Percentiles rank a stretch among this genome's conserved stretches.
phyloP scores from a whole-genome alignment of 495 filamentous ascomycete species.

The Podospora appendiculata region DNA sequence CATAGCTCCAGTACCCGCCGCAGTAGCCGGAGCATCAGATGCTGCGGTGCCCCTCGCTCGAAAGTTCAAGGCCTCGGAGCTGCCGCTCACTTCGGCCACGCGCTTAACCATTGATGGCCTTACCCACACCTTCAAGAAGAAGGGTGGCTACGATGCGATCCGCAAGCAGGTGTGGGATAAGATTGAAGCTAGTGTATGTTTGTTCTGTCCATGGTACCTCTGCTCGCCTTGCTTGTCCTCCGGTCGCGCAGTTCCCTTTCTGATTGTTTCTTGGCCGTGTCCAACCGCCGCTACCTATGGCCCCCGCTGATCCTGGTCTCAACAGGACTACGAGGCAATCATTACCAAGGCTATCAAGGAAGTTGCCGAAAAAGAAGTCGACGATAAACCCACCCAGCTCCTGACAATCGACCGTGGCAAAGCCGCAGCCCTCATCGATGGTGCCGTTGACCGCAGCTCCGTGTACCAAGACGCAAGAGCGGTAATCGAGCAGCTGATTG shows the following conservation, averaged over 20 bases:
- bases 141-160: constrained; percentile 78
- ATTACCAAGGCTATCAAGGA: constrained; percentile 60
- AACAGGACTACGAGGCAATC: constrained; percentile 56
- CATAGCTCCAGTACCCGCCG: neutral
- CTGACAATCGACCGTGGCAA: constrained; percentile 72
- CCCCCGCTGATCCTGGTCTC: too few relatives aligned
- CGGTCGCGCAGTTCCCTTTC: neutral
- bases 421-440: constrained; percentile 77
- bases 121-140: constrained; percentile 80
- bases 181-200: constrained; percentile 65
- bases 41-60: constrained; percentile 26
- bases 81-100: constrained; percentile 66
- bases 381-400: constrained; percentile 62
- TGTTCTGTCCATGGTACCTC: neutral
- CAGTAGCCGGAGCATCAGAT: neutral
- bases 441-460: constrained; percentile 72
- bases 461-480: constrained; percentile 69
- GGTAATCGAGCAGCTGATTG: constrained; percentile 60
- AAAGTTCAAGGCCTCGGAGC: constrained; percentile 78
- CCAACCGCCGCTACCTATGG: too few relatives aligned
- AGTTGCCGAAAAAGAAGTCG: constrained; percentile 72
- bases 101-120: constrained; percentile 69
- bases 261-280: neutral
- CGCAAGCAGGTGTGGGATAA: constrained; percentile 76
- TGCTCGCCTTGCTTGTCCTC: neutral